Evolutionary conservation across 768 basidiomycete species (phyloP).

Genomic region (Phallus indusiatus): DNA sequence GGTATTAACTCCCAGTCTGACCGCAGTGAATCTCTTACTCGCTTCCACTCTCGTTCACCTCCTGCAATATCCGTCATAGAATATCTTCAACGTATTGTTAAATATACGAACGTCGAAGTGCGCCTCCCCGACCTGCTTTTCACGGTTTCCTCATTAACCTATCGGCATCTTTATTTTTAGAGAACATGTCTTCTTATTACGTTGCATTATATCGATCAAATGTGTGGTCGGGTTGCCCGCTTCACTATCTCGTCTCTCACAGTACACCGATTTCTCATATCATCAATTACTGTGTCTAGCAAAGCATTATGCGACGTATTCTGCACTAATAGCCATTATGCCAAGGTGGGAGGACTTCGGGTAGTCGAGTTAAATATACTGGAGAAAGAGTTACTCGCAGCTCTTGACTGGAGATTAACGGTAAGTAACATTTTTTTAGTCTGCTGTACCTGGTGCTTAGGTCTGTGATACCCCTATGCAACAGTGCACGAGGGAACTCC

Average conservation of each 20-base stretch:
- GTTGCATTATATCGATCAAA: slow-evolving; percentile 88
- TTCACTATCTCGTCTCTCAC: slow-evolving; percentile 95
- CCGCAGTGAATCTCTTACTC: slow-evolving; percentile 76
- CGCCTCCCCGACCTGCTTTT: slow-evolving; percentile 15
- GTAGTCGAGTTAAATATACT: slow-evolving; percentile 87
- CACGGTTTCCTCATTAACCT: slow-evolving; percentile 1
- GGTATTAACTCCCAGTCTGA: slow-evolving; percentile 8
- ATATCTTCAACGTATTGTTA: slow-evolving; percentile 89
- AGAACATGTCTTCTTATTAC: slow-evolving; percentile 74
- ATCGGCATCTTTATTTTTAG: slow-evolving; percentile 29
- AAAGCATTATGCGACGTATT: slow-evolving; percentile 95
- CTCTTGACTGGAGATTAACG: slow-evolving; percentile 91
- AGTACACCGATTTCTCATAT: slow-evolving; percentile 95
- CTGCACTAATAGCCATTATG: slow-evolving; percentile 90
- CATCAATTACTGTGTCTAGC: slow-evolving; percentile 83
- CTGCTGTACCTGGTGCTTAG: slow-evolving; percentile 14
- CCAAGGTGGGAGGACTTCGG: slow-evolving; percentile 92
- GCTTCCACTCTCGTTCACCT: slow-evolving; percentile 91
- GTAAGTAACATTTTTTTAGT: slow-evolving; percentile 34
- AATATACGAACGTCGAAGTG: slow-evolving; percentile 94
- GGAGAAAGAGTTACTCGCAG: slow-evolving; percentile 85
- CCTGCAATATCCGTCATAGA: slow-evolving; percentile 85
- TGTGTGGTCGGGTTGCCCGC: slow-evolving; percentile 74
- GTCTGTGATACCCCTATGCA: slow-evolving; percentile 18
- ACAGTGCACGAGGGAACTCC: slow-evolving; percentile 87